Evolutionary conservation across 2,329 filamentous ascomycete species (phyloP).

Genomic region (Colletotrichum higginsianum): DNA sequence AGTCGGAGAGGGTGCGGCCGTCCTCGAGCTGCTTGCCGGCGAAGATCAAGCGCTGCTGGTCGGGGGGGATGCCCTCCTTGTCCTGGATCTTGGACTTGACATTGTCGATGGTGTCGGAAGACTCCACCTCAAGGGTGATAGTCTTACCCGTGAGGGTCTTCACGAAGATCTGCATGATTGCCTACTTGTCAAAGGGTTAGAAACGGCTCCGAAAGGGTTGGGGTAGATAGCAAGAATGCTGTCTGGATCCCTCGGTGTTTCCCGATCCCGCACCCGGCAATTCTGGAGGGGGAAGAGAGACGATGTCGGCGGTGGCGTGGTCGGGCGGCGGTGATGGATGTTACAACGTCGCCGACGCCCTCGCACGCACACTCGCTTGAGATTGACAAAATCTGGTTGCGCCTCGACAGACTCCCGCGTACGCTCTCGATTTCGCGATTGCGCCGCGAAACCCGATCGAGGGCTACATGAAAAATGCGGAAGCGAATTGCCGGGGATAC

Average conservation of each 20-base stretch:
- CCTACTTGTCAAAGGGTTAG: conserved; percentile 64
- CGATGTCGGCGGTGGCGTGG: neutral
- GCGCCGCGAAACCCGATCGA: neutral
- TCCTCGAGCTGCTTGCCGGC: conserved; percentile 99
- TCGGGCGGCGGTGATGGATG: conserved; percentile 4
- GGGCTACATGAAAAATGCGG: neutral
- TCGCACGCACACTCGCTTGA: neutral
- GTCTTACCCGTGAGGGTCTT: conserved; percentile 98
- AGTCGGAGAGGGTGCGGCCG: conserved; percentile 98
- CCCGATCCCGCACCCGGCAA: neutral
- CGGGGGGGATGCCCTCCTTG: conserved; percentile 99
- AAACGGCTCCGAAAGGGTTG: conserved; percentile 39
- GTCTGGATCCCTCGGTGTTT: conserved; percentile 16
- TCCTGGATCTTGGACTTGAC: conserved; percentile 99
- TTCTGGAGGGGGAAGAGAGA: neutral
- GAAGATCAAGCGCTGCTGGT: conserved; percentile 99
- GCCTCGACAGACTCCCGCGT: neutral
- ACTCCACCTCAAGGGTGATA: conserved; percentile 99
- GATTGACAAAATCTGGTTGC: neutral
- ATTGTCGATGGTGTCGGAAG: conserved; percentile 99
- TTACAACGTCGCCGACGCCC: conserved; percentile 17
- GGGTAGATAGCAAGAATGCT: conserved; percentile 21
- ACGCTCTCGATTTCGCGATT: conserved; percentile 40
- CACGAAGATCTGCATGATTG: conserved; percentile 84
- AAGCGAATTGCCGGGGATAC: conserved; percentile 38